Percentiles rank a stretch among this genome's conserved stretches.
These are phyloP conservation scores for Nakazawaea wickerhamii DNA, from an alignment of 805 yeast species.

Conservation along the genomic window DNA sequence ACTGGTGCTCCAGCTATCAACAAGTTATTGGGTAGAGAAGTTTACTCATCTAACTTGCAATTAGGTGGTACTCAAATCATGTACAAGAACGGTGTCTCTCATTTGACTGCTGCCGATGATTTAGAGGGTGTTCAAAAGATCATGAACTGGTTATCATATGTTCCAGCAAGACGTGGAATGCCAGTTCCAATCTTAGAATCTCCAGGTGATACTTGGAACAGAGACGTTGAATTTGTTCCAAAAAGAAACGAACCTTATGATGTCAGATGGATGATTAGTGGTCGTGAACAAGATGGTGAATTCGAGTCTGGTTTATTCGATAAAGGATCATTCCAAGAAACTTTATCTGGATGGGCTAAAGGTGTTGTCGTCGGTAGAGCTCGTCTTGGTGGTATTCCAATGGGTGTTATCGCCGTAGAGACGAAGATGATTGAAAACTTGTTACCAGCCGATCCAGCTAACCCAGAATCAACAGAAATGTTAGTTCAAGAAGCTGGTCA, in stretches of 20 bases:
- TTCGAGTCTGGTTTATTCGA: slow-evolving; percentile 90
- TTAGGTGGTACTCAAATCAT: slow-evolving; percentile 99
- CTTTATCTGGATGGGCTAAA: slow-evolving; percentile 96
- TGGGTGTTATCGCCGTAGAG: slow-evolving; percentile 97
- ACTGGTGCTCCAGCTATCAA: slow-evolving; percentile 99
- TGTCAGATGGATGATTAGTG: slow-evolving; percentile 92
- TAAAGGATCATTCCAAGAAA: slow-evolving; percentile 89
- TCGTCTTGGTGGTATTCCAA: slow-evolving; percentile 96
- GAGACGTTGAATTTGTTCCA: slow-evolving; percentile 82
- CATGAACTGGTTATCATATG: slow-evolving; percentile 90
- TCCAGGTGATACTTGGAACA: slow-evolving; percentile 81
- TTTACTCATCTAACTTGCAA: slow-evolving; percentile 93
- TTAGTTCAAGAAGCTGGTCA: slow-evolving; percentile 95
- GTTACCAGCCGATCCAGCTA: slow-evolving; percentile 97
- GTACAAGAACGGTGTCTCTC: slow-evolving; percentile 98
- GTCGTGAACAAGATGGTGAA: slow-evolving; percentile 64
- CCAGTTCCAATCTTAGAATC: slow-evolving; percentile 88
- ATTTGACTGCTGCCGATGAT: slow-evolving; percentile 94
- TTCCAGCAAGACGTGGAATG: slow-evolving; percentile 84
- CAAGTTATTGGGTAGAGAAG: slow-evolving; percentile 94
- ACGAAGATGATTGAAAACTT: slow-evolving; percentile 85
- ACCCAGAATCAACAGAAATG: slow-evolving; percentile 87
- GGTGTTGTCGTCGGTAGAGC: slow-evolving; percentile 99
- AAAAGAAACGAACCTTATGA: slow-evolving; percentile 70
- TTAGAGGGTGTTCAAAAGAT: slow-evolving; percentile 94